These are phyloP conservation scores for Xylariaceae sp. DNA, from an alignment of 2,329 filamentous ascomycete species.

Conservation along the genomic window DNA sequence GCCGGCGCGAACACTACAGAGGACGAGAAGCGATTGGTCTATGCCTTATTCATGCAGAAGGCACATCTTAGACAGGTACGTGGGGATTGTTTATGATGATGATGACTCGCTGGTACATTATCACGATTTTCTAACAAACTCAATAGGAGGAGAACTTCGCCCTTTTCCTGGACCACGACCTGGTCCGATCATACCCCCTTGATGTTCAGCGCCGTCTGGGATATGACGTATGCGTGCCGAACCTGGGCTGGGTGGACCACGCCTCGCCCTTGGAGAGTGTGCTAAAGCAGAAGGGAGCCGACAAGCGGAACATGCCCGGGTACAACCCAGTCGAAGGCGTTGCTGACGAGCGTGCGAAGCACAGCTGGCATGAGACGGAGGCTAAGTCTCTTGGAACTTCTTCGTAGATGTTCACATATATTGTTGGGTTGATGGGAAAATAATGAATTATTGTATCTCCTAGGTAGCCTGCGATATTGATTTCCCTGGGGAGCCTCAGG, in stretches of 20 bases:
- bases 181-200: neutral
- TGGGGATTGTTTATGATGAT: no score
- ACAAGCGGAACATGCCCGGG: conserved; percentile 1
- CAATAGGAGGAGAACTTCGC: conserved; percentile 6
- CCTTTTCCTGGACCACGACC: neutral
- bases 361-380: no score
- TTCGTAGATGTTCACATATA: no score
- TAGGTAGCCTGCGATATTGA: no score
- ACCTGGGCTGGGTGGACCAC: conserved; percentile 7
- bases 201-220: conserved; percentile 2
- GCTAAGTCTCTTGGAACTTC: no score
- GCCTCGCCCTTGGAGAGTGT: conserved; percentile 6
- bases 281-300: conserved; percentile 5
- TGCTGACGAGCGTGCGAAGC: conserved; percentile 4
- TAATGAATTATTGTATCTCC: no score
- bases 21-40: conserved; percentile 30
- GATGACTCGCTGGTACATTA: no score
- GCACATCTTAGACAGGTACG: neutral
- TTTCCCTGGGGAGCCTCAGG: no score
- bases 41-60: conserved; percentile 24
- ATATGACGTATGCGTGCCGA: conserved; percentile 2
- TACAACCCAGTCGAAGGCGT: conserved; percentile 4
- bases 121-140: no score
- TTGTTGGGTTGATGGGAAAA: no score
- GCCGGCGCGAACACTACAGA: conserved; percentile 31